A percentile compares a stretch with the other conserved stretches of the same genome.
Conservation (phyloP, 805 yeast species). For the Kuraishia floccosa region DNA sequence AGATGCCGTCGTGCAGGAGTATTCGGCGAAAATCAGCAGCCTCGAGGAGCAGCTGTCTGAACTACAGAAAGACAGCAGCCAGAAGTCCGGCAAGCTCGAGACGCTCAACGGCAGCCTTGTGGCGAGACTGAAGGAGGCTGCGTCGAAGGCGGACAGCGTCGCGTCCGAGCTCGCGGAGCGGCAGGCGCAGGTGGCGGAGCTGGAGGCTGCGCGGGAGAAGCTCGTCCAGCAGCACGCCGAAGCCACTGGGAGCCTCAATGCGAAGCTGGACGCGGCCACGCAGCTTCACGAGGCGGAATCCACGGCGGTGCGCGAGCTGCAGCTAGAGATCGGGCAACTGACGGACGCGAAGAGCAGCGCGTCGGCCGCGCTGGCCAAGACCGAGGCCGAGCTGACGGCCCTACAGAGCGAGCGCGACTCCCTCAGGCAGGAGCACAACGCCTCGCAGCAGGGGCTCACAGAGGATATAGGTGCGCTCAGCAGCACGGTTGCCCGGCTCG, state of each 20-base stretch:
- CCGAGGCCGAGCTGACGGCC: constrained; percentile 19
- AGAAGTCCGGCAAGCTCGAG: constrained; percentile 8
- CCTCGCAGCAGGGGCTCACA: constrained; percentile 1
- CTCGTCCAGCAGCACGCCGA: background rate
- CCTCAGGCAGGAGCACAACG: constrained; percentile 5
- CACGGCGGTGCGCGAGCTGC: no score
- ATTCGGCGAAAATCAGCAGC: constrained; percentile 28
- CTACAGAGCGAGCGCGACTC: constrained; percentile 5
- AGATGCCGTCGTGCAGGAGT: constrained; percentile 35
- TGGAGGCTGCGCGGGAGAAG: background rate
- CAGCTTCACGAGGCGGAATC: no score
- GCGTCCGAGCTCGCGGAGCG: constrained; percentile 2
- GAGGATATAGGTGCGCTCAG: background rate
- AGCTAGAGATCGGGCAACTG: no score
- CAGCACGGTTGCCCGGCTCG: background rate
- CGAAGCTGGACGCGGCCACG: no score
- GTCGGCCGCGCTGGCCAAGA: no score
- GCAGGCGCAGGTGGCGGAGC: no score
- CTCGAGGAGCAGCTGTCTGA: constrained; percentile 23
- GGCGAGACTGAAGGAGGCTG: constrained; percentile 6
- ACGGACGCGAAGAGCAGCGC: no score
- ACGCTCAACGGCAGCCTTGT: constrained; percentile 1
- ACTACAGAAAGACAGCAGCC: constrained; percentile 4
- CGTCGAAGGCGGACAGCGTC: constrained; percentile 6
- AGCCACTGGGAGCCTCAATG: background rate